Base-by-base conservation (phyloP, 1,139 yeast species). In the Lodderomyces orthopsilosis region DNA sequence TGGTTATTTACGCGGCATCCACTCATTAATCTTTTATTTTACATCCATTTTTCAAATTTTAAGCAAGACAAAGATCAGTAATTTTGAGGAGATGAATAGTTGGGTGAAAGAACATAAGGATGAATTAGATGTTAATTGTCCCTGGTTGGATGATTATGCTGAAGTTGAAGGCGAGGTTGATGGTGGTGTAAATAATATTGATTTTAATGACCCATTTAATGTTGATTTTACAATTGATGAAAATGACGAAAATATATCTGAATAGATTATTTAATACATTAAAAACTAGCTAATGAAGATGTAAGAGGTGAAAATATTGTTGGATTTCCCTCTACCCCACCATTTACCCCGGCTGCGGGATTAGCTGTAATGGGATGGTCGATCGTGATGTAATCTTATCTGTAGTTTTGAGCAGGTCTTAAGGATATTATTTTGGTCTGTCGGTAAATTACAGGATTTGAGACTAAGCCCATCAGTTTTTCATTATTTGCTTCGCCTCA, bases 1-100 rank as follows among this genome's bases (percentile, higher is more conserved):
- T 51, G 99, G 99, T 1, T 94, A 89, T 61, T 66, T 91, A 38
- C 75, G 93, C 38, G 99, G 99, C 0, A 62, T 94, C 37, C 65
- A 69, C 37, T 81, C 94, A 13, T 69, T 94, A 42, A 75, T 76
- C 19, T 70, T 68, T 43, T 88, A 89, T 58, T 81, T 88, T 51
- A 67, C 70, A 51, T 52, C 66, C 32, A 75, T 84, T 49, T 83
- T 80, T 66, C 61, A 65, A 40, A 66, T 75, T 33, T 56, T 82
- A 40, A 71, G 81, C 2, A 63, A 62, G 2, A 43, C 53, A 12
- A 34, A 42, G 2, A 54, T 37, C 54, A 51, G 34, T 26, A 35
- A 22, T 24, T 38, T 45, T 2, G 32, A 33, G 2, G 42, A 41
- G 5, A 48, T 48, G 51, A 23, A 49, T 17, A 42, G 48, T 7